Conservation (phyloP, 2,329 filamentous ascomycete species). For the Rhynchosporium agropyri region DNA sequence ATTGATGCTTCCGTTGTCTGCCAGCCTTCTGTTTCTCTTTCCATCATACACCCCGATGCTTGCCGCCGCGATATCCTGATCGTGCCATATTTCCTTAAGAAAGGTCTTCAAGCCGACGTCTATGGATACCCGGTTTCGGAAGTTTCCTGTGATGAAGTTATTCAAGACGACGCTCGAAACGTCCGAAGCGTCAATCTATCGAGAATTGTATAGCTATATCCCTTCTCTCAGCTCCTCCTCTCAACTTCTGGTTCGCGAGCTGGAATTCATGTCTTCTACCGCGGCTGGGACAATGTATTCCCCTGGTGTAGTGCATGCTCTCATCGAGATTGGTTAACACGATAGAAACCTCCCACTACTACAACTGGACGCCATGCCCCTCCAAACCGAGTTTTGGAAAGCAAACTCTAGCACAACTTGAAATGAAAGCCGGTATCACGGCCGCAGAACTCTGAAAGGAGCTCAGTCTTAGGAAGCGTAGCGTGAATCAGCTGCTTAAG, state of each 20-base stretch:
- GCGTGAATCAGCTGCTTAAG: conserved; percentile 25
- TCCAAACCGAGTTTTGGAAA: background rate
- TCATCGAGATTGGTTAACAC: conserved; percentile 37
- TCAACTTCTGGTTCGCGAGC: conserved; percentile 37
- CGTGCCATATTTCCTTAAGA: too few species aligned
- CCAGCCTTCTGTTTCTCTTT: too few species aligned
- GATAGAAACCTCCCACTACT: background rate
- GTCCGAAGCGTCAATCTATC: too few species aligned
- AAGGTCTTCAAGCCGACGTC: too few species aligned
- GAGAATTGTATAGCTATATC: conserved; percentile 1
- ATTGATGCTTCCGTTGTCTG: too few species aligned
- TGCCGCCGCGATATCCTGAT: too few species aligned
- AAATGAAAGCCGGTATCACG: conserved; percentile 16
- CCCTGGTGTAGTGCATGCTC: conserved; percentile 33
- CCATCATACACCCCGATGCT: too few species aligned
- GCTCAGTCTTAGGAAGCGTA: conserved; percentile 28
- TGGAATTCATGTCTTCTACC: conserved; percentile 36
- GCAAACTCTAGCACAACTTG: background rate
- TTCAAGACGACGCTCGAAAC: too few species aligned
- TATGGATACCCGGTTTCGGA: too few species aligned
- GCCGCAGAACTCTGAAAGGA: conserved; percentile 29
- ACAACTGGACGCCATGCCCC: background rate
- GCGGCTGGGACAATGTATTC: conserved; percentile 32
- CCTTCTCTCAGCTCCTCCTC: conserved; percentile 34
- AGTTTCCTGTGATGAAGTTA: too few species aligned